Conservation (phyloP, 805 yeast genomes). For the Ogataea methanolica region DNA sequence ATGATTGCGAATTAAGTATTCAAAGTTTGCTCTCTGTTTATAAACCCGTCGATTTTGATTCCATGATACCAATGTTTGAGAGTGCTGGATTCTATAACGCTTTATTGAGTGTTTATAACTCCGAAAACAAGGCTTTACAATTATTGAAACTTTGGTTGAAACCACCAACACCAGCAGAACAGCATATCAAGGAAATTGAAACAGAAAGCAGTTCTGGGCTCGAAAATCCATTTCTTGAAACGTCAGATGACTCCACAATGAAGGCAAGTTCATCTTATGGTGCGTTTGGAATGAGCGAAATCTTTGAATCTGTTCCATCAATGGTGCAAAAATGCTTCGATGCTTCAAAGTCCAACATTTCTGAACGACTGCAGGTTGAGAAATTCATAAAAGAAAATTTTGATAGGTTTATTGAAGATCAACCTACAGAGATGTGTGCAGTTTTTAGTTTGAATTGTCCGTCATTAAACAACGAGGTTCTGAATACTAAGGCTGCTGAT, state of each 20-base stretch:
- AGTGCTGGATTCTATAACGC: constrained; percentile 56
- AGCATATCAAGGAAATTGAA: neutral
- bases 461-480: constrained; percentile 33
- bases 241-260: neutral
- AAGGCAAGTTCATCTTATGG: neutral
- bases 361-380: constrained; percentile 22
- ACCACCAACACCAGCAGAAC: constrained; percentile 10
- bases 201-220: neutral
- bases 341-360: constrained; percentile 7
- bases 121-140: constrained; percentile 48
- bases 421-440: constrained; percentile 32
- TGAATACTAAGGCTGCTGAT: constrained; percentile 25
- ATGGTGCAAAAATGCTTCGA: constrained; percentile 24
- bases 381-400: constrained; percentile 27
- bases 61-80: constrained; percentile 46
- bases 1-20: constrained; percentile 72
- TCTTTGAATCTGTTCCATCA: constrained; percentile 28
- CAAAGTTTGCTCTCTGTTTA: constrained; percentile 66
- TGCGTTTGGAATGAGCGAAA: constrained; percentile 11
- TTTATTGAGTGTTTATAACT: constrained; percentile 49
- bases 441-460: constrained; percentile 36
- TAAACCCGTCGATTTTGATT: constrained; percentile 50
- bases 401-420: constrained; percentile 23
- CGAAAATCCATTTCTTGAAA: constrained; percentile 1
- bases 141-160: constrained; percentile 51